A percentile compares a stretch with the other conserved stretches of the same genome.
These are phyloP conservation scores for Hypoxylon sp. DNA, from an alignment of 2,329 filamentous ascomycete species.

Conservation along the genomic window DNA sequence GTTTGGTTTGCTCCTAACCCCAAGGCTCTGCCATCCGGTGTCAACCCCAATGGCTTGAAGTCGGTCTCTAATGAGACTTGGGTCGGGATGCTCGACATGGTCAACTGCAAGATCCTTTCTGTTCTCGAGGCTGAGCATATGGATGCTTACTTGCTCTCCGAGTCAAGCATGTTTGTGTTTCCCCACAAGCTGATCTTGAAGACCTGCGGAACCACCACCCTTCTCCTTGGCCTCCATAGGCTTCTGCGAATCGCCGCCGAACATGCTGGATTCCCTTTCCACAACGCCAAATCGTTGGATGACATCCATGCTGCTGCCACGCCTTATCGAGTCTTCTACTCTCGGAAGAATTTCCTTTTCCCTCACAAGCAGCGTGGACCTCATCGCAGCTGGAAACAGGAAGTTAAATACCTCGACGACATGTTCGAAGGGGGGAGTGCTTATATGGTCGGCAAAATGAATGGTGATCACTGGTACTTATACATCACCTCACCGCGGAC, in stretches of 20 bases:
- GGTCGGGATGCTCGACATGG: constrained; percentile 97
- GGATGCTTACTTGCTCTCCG: constrained; percentile 95
- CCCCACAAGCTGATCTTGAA: constrained; percentile 99
- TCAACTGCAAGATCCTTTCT: constrained; percentile 98
- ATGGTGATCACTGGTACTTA: constrained; percentile 98
- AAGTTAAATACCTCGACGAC: constrained; percentile 92
- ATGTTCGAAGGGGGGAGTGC: constrained; percentile 94
- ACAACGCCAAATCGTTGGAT: constrained; percentile 75
- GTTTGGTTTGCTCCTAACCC: constrained; percentile 96
- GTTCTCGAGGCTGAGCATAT: constrained; percentile 93
- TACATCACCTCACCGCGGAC: constrained; percentile 93
- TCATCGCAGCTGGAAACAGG: constrained; percentile 97
- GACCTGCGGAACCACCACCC: constrained; percentile 96
- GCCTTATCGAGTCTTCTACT: constrained; percentile 98
- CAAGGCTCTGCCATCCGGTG: constrained; percentile 77
- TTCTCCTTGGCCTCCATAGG: constrained; percentile 89
- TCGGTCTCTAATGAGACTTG: constrained; percentile 85
- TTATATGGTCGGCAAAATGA: constrained; percentile 99
- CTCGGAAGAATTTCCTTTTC: constrained; percentile 97
- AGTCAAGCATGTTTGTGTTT: constrained; percentile 99
- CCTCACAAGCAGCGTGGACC: constrained; percentile 94
- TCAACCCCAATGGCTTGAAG: constrained; percentile 85
- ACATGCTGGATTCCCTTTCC: constrained; percentile 89
- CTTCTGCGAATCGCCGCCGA: constrained; percentile 92
- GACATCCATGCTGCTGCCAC: constrained; percentile 83